Percentiles rank a stretch among this genome's conserved stretches.
phyloP scores from a whole-genome alignment of 768 basidiomycete species.

The Tubosaeta brunneosetosa region DNA sequence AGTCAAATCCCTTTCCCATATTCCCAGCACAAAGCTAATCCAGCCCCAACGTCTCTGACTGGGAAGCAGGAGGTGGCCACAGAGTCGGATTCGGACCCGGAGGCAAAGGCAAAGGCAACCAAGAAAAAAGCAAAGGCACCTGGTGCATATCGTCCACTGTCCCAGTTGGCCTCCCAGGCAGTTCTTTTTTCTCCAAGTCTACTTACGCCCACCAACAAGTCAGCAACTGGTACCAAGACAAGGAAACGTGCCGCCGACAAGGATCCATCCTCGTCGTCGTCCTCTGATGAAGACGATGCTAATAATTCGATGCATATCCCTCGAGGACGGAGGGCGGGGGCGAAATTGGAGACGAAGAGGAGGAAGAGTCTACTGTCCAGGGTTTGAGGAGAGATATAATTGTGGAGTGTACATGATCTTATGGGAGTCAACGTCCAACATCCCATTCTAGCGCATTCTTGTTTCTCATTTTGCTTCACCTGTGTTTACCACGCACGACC shows the following conservation, averaged over 20 bases:
- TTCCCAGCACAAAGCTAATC: constrained; percentile 37
- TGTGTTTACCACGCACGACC: too few species aligned
- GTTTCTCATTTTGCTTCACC: background rate
- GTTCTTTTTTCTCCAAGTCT: constrained; percentile 34
- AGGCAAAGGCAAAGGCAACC: background rate
- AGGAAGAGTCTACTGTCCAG: constrained; percentile 16
- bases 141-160: constrained; percentile 42
- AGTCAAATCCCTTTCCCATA: constrained; percentile 54
- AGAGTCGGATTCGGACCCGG: constrained; percentile 26
- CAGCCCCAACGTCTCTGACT: constrained; percentile 1
- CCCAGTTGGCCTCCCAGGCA: constrained; percentile 43
- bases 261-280: constrained; percentile 35
- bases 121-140: constrained; percentile 18
- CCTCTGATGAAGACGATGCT: constrained; percentile 35
- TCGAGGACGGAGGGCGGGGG: constrained; percentile 49
- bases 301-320: constrained; percentile 55
- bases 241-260: constrained; percentile 12
- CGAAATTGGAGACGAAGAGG: constrained; percentile 23
- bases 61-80: constrained; percentile 35
- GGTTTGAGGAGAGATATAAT: background rate
- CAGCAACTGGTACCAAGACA: constrained; percentile 24
- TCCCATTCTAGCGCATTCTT: background rate
- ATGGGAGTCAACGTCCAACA: background rate
- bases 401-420: background rate
- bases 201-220: constrained; percentile 29